Evolutionary conservation across 208 protist genomes (phyloP), one percentile per base, ranked within the genome.

Genomic region (Trypanosoma mega): DNA sequence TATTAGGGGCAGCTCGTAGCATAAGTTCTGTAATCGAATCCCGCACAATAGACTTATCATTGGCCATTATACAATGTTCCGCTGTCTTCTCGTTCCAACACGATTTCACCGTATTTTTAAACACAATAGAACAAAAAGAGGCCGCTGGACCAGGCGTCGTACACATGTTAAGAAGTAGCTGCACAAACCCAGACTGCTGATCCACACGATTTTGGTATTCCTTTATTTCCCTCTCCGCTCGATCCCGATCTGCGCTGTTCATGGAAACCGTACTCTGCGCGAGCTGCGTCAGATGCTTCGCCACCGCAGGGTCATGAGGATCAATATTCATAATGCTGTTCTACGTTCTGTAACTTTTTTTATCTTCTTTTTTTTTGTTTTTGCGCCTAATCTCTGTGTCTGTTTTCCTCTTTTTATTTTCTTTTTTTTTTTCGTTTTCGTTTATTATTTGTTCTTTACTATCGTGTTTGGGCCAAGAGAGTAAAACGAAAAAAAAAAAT

Each of bases 61-160:
- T 34, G 9, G 87, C 81, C 31, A 76, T 74, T 41, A 96, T 82
- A 69, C 74, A 84, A 74, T 93, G 90, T 72, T 96, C 85, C 36
- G 84, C 73, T 5, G 48, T 87, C 18, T 59, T 54, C 1, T 72
- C 46, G 43, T 93, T 71, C 86, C 90, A 96, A 60, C 90, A 90
- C 59, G 68, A 49, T 74, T 87, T 90, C 18, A 96, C 76, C 9
- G 81, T 92, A 61, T 96, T 96, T 68, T 96, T 96, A 21, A 96
- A 73, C 21, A 84, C 74, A 55, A 96, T 87, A 36, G 86, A 81
- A 53, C 64, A 82, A 68, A 92, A 95, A 59, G 64, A 43, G 26
- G 70, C 55, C 36, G 68, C 43, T 8, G 78, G 52, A 16, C 72
- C 48, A 18, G 57, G 37, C 18, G 54, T 55, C n/a, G 56, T 68